Evolutionary conservation across 129 eudicot species (phyloP), one percentile per base, ranked within the genome.

Genomic region (Sambucus nigra): DNA sequence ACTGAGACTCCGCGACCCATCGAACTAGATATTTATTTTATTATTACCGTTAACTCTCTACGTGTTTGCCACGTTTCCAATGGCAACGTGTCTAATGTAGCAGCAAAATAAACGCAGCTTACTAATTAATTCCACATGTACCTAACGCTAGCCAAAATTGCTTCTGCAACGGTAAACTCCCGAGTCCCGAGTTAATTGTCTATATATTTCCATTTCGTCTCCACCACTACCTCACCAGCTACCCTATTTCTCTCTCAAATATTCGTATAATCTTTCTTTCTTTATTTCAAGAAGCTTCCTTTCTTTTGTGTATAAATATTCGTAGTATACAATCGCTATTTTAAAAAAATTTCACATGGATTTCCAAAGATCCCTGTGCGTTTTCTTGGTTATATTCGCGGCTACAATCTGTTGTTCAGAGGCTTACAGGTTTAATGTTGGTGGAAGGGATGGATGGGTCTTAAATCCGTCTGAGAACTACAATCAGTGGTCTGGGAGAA

Each of bases 401-500:
- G 22, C 45, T 3, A 0, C 70, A 2, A 2, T 77, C 10, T 49
- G 39, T 27, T 63, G 44, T 0, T 64, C 79, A 4, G 6, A 54
- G 20, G 86, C 78, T 47, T 66, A 60, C 32, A 76, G 29, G 15
- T 76, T 84, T 57, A 56, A 40, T 8, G 81, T 88, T 56, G 94
- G 94, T 33, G 93, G 95, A 7, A 68, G 47, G 51, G 69, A 76
- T 19, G 97, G 97, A 0, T 88, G 97, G 97, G 71, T 55, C 11
- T 11, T 69, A 25, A 53, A 69, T 68, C 92, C 95, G 54, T 48
- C 82, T 1, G 87, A 84, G 54, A 56, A 22, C 59, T 88, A 84
- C 77, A 78, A 57, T 25, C 64, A 49, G 2, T 88, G 94, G 94
- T 65, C 97, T 19, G 59, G 54, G 25, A 41, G 80, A n/a, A 1